A percentile compares a stretch with the other conserved stretches of the same genome.
These are phyloP conservation scores for Phytophthora crassamura DNA, from an alignment of 352 stramenopile species.

Conservation along the genomic window DNA sequence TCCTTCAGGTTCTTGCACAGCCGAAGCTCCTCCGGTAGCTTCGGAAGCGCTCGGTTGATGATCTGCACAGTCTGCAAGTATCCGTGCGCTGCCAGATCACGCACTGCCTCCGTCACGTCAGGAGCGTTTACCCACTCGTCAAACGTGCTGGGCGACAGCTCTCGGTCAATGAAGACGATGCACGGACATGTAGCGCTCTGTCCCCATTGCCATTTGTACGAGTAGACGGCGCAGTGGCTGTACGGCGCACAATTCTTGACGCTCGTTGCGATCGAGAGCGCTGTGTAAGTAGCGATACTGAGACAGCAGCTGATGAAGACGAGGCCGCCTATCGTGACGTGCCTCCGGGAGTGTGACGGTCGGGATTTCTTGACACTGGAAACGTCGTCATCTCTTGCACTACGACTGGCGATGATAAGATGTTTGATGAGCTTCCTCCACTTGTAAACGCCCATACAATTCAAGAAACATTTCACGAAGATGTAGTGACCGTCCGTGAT, in stretches of 20 bases:
- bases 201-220: conserved; percentile 46
- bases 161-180: conserved; percentile 1
- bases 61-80: conserved; percentile 47
- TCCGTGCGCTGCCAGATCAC: conserved; percentile 28
- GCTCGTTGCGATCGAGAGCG: conserved; percentile 32
- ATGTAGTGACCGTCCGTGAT: conserved; percentile 44
- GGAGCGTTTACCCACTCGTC: conserved; percentile 38
- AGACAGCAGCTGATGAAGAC: conserved; percentile 52
- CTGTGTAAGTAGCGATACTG: conserved; percentile 42
- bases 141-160: conserved; percentile 26
- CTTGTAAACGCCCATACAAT: conserved; percentile 55
- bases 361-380: conserved; percentile 2
- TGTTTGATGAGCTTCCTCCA: conserved; percentile 51
- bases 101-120: conserved; percentile 32
- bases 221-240: conserved; percentile 46
- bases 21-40: conserved; percentile 33
- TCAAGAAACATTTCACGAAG: conserved; percentile 47
- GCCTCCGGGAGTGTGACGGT: conserved; percentile 30
- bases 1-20: conserved; percentile 36
- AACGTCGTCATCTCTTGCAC: conserved; percentile 19
- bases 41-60: conserved; percentile 43
- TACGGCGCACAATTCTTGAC: conserved; percentile 36
- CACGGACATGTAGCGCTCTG: conserved; percentile 1
- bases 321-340: conserved; percentile 41
- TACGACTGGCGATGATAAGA: conserved; percentile 39